phyloP scores from a whole-genome alignment of 495 filamentous ascomycete species.

The Penicillium manginii region DNA sequence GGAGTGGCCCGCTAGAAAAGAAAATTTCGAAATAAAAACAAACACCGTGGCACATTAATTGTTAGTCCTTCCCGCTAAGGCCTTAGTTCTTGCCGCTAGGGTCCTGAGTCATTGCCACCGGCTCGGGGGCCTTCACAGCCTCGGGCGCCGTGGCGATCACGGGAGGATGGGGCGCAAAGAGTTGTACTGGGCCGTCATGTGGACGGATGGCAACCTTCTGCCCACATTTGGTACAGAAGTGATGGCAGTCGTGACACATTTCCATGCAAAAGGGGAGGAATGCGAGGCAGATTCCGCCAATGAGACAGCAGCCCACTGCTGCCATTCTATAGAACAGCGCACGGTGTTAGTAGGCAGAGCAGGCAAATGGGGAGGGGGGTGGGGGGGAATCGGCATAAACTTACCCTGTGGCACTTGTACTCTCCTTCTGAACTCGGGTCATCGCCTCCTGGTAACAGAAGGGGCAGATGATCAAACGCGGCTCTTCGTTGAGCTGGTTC shows the following conservation, averaged over 20 bases:
- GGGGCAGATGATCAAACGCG: conserved; percentile 15
- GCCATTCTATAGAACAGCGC: conserved; percentile 15
- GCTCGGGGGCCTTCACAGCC: conserved; percentile 11
- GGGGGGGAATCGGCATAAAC: no score
- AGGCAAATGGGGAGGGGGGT: no score
- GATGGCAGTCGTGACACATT: conserved; percentile 24
- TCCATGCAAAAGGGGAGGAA: conserved; percentile 23
- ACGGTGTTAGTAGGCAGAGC: not conserved
- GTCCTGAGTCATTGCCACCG: conserved; percentile 9
- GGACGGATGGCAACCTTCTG: conserved; percentile 12
- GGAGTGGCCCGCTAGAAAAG: no score
- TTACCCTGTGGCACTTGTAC: conserved; percentile 20
- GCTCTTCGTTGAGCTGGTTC: conserved; percentile 12
- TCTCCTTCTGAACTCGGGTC: conserved; percentile 19
- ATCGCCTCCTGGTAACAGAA: conserved; percentile 17
- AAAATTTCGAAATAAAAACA: not conserved
- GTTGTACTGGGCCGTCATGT: conserved; percentile 15
- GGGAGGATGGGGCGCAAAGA: conserved; percentile 12
- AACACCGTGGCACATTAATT: not conserved
- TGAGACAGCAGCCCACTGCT: conserved; percentile 20
- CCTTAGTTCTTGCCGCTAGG: conserved; percentile 1
- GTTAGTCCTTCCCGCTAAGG: conserved; percentile 2
- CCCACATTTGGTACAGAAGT: conserved; percentile 21
- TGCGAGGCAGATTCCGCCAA: conserved; percentile 21
- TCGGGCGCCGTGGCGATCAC: conserved; percentile 11